These are phyloP conservation scores for Pichiaceae sp. DNA, from an alignment of 1,139 yeast species.

Conservation along the genomic window DNA sequence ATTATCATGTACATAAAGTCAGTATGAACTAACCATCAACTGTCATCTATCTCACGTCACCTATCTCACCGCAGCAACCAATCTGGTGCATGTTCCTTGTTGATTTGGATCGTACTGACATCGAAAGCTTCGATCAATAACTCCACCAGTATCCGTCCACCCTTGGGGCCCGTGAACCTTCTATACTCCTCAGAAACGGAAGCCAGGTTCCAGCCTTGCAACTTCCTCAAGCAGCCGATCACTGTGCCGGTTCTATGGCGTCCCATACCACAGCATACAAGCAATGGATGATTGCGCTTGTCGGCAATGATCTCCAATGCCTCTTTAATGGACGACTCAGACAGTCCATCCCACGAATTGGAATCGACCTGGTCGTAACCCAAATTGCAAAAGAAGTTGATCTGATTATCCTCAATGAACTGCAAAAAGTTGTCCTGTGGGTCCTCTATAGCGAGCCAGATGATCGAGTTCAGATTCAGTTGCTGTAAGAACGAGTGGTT, in stretches of 20 bases:
- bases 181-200: slow-evolving; percentile 91
- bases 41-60: background rate
- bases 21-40: no score
- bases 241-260: slow-evolving; percentile 95
- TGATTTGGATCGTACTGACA: slow-evolving; percentile 42
- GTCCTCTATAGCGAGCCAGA: slow-evolving; percentile 95
- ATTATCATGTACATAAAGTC: no score
- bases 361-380: slow-evolving; percentile 65
- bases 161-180: slow-evolving; percentile 85
- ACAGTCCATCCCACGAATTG: slow-evolving; percentile 95
- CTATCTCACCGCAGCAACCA: slow-evolving; percentile 27
- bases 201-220: slow-evolving; percentile 95
- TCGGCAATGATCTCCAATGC: slow-evolving; percentile 73
- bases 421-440: slow-evolving; percentile 83
- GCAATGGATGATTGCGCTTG: slow-evolving; percentile 66
- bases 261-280: slow-evolving; percentile 97
- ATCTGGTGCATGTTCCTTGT: slow-evolving; percentile 40
- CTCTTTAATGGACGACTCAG: slow-evolving; percentile 69
- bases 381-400: slow-evolving; percentile 49
- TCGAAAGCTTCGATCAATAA: slow-evolving; percentile 81
- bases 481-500: slow-evolving; percentile 79
- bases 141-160: slow-evolving; percentile 88
- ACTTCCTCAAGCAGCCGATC: slow-evolving; percentile 80
- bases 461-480: slow-evolving; percentile 65
- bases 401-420: slow-evolving; percentile 66